Evolutionary conservation across 2,329 filamentous ascomycete genomes (phyloP), one percentile per base, ranked within the genome.

Genomic region (Aspergillus quadricinctus): DNA sequence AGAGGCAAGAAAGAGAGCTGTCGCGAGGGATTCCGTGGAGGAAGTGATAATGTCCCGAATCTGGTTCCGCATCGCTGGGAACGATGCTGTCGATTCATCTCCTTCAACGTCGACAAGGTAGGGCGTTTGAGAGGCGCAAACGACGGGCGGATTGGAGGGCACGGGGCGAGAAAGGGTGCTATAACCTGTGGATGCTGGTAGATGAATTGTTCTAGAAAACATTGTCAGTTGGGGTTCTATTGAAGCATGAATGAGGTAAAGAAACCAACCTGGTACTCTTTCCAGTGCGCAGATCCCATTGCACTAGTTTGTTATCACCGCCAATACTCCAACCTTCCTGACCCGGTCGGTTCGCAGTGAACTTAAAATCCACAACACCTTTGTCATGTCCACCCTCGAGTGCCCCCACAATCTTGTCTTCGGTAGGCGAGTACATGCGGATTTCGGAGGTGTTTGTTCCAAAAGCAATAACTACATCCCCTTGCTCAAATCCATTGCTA

Each of bases 311-410:
- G 57, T 77, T 78, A 66, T 82, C 80, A 50, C 76, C 77, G 50
- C 80, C 80, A 56, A 81, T 76, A 72, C 80, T 81, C 80, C 80
- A 82, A n/a, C 73, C 79, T 60, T 78, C 76, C 23, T 71, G 64
- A 53, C 63, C 67, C 23, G 73, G 68, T 7, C 66, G 67, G 31
- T 71, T 68, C 45, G 72, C 67, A 7, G 75, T 76, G 61, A 82
- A 82, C 62, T 79, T 79, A 67, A 82, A 81, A 60, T 80, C 78
- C 61, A 71, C 73, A 51, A 81, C 73, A 31, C 75, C 78, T 56
- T 75, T 75, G 17, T 79, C 74, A 62, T 82, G 80, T 5, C 65
- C 78, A 48, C 75, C 78, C 28, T 69, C 70, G 50, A 82, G 65
- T 8, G 67, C 73, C 8, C 74, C 75, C 5, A 80, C 69, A 46